Base-by-base conservation (phyloP, 2,329 filamentous ascomycete genomes). In the Phaeosphaeriaceae sp. region DNA sequence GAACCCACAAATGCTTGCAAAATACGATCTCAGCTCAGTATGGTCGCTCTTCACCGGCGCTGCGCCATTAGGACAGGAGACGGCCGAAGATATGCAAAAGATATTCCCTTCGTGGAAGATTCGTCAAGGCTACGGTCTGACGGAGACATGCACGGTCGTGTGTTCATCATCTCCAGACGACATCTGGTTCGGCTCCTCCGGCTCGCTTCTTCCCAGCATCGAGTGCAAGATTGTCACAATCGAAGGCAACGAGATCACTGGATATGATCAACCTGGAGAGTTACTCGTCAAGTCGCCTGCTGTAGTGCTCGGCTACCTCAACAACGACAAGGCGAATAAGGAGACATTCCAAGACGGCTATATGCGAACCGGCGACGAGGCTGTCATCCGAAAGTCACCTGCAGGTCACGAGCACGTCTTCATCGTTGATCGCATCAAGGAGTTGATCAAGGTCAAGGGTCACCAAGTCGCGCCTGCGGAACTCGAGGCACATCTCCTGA, bases 391-490 rank as follows among this genome's bases (percentile, higher is more conserved):
- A 2, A 68, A 82, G 86, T 7, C 83, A 86, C 0, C 68, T 3
- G 57, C 80, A 1, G 92, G 91, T 2, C 81, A 89, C 63, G 92
- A 97, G 76, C 93, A 97, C 70, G 75, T 97, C 49, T 89, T 92
- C 73, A 89, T 97, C 57, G 90, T 93, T 1, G 93, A 97, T 73
- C 87, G 93, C 5, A 89, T 91, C 69, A 91, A 91, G 79, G 88
- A 92, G 71, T 80, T 92, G 51, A 92, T 92, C 78, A 92, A 92
- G 74, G 89, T 91, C 71, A 91, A 91, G 82, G 92, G 91, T 56
- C 82, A 89, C 58, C 91, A 95, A 87, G 91, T 95, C 21, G 90
- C 91, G 0, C 91, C 91, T 0, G 91, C 91, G 1, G 91, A 95
- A 73, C 85, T 96, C 1, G 91, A 96, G 78, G 89, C 90, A 1